Evolutionary conservation across 2,329 filamentous ascomycete species (phyloP).

Genomic region (Meredithiella fracta): DNA sequence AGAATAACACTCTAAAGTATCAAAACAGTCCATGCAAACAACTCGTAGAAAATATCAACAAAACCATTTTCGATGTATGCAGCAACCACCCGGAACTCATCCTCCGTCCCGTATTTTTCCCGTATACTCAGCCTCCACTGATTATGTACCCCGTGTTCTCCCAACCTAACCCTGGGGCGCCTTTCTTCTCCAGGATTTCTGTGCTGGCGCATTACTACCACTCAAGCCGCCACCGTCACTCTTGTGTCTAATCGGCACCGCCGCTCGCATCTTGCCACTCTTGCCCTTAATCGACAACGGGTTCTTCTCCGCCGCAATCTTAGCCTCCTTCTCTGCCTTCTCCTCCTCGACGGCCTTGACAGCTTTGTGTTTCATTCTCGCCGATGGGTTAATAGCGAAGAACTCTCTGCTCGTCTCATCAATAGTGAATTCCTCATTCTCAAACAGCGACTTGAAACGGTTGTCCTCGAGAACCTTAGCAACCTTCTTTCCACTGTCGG

Average conservation of each 20-base stretch:
- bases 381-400: slow-evolving; percentile 75
- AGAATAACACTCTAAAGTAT: slow-evolving; percentile 5
- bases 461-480: slow-evolving; percentile 61
- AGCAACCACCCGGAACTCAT: not conserved
- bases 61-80: slow-evolving; percentile 1
- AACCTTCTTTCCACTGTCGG: slow-evolving; percentile 30
- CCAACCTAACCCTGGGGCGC: slow-evolving; percentile 11
- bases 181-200: slow-evolving; percentile 13
- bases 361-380: slow-evolving; percentile 21
- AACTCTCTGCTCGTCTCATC: slow-evolving; percentile 85
- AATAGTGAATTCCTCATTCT: slow-evolving; percentile 82
- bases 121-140: too few relatives aligned
- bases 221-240: slow-evolving; percentile 12
- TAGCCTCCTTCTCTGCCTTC: slow-evolving; percentile 29
- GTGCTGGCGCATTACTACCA: not conserved
- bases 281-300: slow-evolving; percentile 8
- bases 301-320: slow-evolving; percentile 16
- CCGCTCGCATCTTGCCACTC: slow-evolving; percentile 10
- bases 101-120: not conserved
- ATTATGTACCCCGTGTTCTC: too few relatives aligned
- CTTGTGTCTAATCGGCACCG: slow-evolving; percentile 14
- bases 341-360: slow-evolving; percentile 18
- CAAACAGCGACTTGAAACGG: slow-evolving; percentile 77
- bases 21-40: slow-evolving; percentile 6
- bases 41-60: slow-evolving; percentile 4